Conservation (phyloP, 805 yeast genomes). For the Starmerella powellii region DNA sequence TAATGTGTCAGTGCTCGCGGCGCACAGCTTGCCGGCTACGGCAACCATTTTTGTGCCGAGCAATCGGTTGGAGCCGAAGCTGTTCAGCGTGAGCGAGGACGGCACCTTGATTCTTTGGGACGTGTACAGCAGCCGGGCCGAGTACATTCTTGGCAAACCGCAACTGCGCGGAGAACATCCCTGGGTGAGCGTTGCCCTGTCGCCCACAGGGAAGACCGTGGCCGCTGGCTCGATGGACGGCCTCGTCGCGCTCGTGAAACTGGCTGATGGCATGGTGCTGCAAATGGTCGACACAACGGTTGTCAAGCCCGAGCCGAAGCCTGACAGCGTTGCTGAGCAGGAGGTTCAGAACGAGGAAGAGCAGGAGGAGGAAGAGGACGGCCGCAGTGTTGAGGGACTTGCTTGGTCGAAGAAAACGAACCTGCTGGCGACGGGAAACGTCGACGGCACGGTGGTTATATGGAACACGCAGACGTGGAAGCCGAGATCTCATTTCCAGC, state of each 20-base stretch:
- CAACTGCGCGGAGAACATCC: slow-evolving; percentile 74
- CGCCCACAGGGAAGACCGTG: slow-evolving; percentile 40
- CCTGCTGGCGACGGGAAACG: slow-evolving; percentile 76
- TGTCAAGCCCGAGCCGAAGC: neutral
- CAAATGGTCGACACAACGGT: slow-evolving; percentile 50
- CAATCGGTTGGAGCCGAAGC: slow-evolving; percentile 45
- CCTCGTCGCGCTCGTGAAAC: slow-evolving; percentile 62
- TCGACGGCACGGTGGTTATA: slow-evolving; percentile 71
- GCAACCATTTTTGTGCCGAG: slow-evolving; percentile 64
- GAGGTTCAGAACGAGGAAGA: slow-evolving; percentile 32
- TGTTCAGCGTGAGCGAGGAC: slow-evolving; percentile 74
- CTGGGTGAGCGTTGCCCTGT: slow-evolving; percentile 64
- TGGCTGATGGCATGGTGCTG: slow-evolving; percentile 59
- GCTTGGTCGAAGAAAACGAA: slow-evolving; percentile 60
- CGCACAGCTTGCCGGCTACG: slow-evolving; percentile 71
- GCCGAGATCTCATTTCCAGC: slow-evolving; percentile 54
- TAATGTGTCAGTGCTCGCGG: slow-evolving; percentile 29
- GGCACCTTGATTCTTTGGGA: slow-evolving; percentile 83
- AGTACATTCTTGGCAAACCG: slow-evolving; percentile 34
- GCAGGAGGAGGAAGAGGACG: slow-evolving; percentile 31
- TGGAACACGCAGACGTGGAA: slow-evolving; percentile 82
- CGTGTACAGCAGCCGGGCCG: slow-evolving; percentile 60
- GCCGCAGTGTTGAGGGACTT: slow-evolving; percentile 67
- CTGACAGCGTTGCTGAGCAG: neutral
- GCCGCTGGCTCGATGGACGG: slow-evolving; percentile 90